A percentile compares a stretch with the other conserved stretches of the same genome.
These are phyloP conservation scores for Phytophthora fragariaefolia DNA, from an alignment of 352 stramenopile species.

Conservation along the genomic window DNA sequence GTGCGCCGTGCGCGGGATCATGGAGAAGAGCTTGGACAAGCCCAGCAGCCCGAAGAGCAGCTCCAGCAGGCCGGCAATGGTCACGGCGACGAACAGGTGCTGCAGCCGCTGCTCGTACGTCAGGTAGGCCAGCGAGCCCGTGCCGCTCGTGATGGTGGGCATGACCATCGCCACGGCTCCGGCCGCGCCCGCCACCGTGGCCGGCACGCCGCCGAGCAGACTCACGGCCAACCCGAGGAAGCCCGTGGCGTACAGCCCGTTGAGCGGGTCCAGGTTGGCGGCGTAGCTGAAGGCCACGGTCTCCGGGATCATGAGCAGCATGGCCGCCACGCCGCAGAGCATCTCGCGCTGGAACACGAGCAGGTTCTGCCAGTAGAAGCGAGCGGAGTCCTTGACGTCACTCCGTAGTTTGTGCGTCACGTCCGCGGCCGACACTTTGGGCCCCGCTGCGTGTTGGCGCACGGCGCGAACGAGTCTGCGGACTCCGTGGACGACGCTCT, in stretches of 20 bases:
- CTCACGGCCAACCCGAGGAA: conserved; percentile 91
- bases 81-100: conserved; percentile 90
- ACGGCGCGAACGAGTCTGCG: conserved; percentile 28
- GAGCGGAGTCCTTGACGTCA: conserved; percentile 35
- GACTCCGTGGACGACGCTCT: conserved; percentile 40
- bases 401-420: conserved; percentile 30
- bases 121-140: conserved; percentile 57
- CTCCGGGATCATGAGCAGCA: conserved; percentile 94
- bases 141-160: conserved; percentile 73
- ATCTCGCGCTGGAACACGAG: conserved; percentile 75
- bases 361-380: conserved; percentile 66
- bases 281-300: conserved; percentile 94
- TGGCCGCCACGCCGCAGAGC: conserved; percentile 89
- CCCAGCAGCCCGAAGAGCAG: conserved; percentile 82
- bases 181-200: conserved; percentile 88
- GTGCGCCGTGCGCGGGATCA: conserved; percentile 95
- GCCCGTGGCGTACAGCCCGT: conserved; percentile 93
- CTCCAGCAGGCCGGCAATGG: conserved; percentile 88
- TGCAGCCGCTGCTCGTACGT: conserved; percentile 73
- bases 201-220: conserved; percentile 87
- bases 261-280: conserved; percentile 85
- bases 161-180: conserved; percentile 94
- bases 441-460: neutral
- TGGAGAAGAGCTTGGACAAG: conserved; percentile 91
- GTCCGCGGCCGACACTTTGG: conserved; percentile 15